Evolutionary conservation across 1,284 basidiomycete genomes (phyloP).

Genomic region (Trichosporon sp.): DNA sequence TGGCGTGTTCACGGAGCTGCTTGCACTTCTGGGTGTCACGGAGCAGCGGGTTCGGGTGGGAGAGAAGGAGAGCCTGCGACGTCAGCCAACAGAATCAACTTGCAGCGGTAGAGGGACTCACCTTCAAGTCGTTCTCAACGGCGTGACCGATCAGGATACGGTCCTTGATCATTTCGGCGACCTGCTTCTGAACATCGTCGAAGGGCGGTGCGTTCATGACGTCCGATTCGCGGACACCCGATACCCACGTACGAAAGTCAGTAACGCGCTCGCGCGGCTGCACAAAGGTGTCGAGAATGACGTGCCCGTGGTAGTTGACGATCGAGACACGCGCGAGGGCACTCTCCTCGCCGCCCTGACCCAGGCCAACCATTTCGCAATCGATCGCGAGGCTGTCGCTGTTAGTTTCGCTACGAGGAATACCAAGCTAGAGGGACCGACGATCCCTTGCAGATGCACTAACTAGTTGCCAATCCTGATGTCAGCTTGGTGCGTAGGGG

Average conservation of each 20-base stretch:
- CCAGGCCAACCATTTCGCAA: conserved; percentile 97
- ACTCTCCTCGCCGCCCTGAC: conserved; percentile 71
- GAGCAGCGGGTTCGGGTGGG: conserved; percentile 71
- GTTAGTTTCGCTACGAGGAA: background rate
- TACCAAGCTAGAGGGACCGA: background rate
- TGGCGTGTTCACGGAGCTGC: conserved; percentile 54
- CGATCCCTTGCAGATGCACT: background rate
- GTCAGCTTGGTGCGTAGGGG: conserved; percentile 8
- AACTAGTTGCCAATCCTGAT: conserved; percentile 35
- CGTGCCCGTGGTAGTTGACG: conserved; percentile 82
- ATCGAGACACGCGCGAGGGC: conserved; percentile 85
- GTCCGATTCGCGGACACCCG: conserved; percentile 75
- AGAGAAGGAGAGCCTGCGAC: conserved; percentile 78
- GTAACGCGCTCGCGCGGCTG: conserved; percentile 81
- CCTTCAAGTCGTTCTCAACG: conserved; percentile 85
- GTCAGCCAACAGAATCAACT: background rate
- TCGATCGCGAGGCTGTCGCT: conserved; percentile 63
- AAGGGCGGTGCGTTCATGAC: conserved; percentile 77
- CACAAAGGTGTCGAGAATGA: conserved; percentile 82
- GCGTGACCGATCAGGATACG: conserved; percentile 91
- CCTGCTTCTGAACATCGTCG: conserved; percentile 70
- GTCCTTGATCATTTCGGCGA: conserved; percentile 72
- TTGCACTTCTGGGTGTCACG: conserved; percentile 75
- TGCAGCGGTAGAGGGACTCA: conserved; percentile 41
- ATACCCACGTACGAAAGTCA: conserved; percentile 89